phyloP scores from a whole-genome alignment of 805 yeast genomes.

The Lipomyces sp. region DNA sequence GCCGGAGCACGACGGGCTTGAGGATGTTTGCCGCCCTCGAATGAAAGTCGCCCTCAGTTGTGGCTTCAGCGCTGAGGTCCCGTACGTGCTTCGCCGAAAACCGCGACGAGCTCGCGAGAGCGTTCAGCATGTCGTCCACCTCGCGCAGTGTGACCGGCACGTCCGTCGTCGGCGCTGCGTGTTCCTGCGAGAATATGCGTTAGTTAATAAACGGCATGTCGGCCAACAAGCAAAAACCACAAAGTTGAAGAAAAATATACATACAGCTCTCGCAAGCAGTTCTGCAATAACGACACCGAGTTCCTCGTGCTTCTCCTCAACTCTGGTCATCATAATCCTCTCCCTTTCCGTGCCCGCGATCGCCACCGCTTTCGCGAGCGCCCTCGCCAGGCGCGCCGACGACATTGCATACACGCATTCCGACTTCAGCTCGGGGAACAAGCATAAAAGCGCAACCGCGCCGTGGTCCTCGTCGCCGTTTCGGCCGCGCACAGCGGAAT shows the following conservation, averaged over 20 bases:
- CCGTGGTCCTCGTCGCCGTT: not conserved
- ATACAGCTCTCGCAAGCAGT: no score
- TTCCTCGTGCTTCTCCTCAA: no score
- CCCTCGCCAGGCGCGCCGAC: not conserved
- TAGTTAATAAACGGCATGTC: no score
- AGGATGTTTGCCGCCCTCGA: constrained; percentile 5
- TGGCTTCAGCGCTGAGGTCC: not conserved
- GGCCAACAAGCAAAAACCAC: not conserved
- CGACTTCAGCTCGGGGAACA: constrained; percentile 15
- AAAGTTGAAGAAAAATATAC: not conserved
- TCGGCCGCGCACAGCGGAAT: no score
- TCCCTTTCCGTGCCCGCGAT: constrained; percentile 5
- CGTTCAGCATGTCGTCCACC: constrained; percentile 2
- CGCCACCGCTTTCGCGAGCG: not conserved
- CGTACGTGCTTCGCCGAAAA: constrained; percentile 6
- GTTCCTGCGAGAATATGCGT: no score
- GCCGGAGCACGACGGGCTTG: constrained; percentile 1
- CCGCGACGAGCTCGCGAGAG: constrained; percentile 3
- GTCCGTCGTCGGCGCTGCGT: not conserved
- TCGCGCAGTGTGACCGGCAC: constrained; percentile 2
- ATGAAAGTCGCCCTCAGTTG: not conserved
- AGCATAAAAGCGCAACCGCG: constrained; percentile 7
- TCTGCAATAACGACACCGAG: no score
- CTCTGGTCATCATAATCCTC: no score
- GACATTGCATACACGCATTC: constrained; percentile 8